Conservation (phyloP, 78 protist genomes). For the Polysphondylium violaceum region DNA sequence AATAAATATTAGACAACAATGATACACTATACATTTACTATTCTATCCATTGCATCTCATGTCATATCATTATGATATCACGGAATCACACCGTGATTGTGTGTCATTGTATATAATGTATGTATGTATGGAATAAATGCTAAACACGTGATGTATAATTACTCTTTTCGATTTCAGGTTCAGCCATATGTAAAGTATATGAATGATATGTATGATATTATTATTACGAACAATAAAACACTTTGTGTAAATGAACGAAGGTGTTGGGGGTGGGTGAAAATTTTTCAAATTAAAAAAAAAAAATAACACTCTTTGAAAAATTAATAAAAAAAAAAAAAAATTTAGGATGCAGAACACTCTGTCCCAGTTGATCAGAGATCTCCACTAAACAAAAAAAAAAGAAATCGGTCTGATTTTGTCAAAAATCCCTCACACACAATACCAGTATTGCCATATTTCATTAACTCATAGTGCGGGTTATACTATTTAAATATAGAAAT, state of each 20-base stretch:
- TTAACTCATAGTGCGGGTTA: too few species aligned
- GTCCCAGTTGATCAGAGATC: too few species aligned
- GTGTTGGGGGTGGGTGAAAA: too few species aligned
- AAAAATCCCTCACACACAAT: too few species aligned
- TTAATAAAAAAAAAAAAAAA: conserved; percentile 2
- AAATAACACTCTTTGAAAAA: not conserved
- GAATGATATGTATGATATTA: not conserved
- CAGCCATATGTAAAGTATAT: not conserved
- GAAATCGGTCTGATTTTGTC: too few species aligned
- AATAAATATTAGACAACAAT: too few species aligned
- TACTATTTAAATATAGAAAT: too few species aligned
- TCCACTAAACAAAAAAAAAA: too few species aligned
- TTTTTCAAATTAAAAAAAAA: not conserved
- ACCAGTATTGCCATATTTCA: too few species aligned
- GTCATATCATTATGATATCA: not conserved
- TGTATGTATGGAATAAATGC: not conserved
- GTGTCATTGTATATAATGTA: not conserved
- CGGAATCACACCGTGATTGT: not conserved
- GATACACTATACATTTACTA: too few species aligned
- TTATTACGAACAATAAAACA: too few species aligned
- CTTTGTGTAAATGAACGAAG: not conserved
- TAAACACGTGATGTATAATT: not conserved
- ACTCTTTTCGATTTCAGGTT: conserved; percentile 40
- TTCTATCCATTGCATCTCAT: too few species aligned
- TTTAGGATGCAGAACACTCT: not conserved